These are phyloP conservation scores for Plasmodium reichenowi DNA, from an alignment of 169 alveolate species.

Conservation along the genomic window DNA sequence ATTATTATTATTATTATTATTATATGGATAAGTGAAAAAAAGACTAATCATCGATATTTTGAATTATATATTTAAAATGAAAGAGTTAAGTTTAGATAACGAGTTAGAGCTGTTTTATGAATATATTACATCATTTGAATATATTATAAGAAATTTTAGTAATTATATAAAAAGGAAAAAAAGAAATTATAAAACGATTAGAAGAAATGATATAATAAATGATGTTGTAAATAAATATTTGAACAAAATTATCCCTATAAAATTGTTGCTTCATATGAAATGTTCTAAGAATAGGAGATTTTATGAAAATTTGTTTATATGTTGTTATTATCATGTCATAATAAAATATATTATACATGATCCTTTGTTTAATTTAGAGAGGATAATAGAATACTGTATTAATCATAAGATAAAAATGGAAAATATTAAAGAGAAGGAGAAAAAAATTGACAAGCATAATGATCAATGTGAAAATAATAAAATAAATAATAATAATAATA, in stretches of 20 bases:
- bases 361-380: slow-evolving; percentile 26
- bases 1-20: too few species aligned
- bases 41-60: not conserved
- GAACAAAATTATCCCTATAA: slow-evolving; percentile 30
- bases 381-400: not conserved
- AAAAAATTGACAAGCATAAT: not conserved
- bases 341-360: slow-evolving; percentile 27
- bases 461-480: too few species aligned
- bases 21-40: slow-evolving; percentile 1
- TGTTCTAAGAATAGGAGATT: slow-evolving; percentile 21
- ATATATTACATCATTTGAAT: slow-evolving; percentile 34
- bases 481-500: too few species aligned
- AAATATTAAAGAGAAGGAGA: not conserved
- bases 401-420: not conserved
- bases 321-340: slow-evolving; percentile 55
- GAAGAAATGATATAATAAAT: slow-evolving; percentile 26
- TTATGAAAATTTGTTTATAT: slow-evolving; percentile 40
- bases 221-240: slow-evolving; percentile 37
- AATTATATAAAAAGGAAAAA: slow-evolving; percentile 48
- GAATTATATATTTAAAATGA: slow-evolving; percentile 24
- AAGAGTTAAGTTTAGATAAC: slow-evolving; percentile 49
- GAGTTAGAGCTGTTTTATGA: slow-evolving; percentile 53
- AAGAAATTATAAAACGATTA: slow-evolving; percentile 17
- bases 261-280: slow-evolving; percentile 49
- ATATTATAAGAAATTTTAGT: slow-evolving; percentile 20